Conservation (phyloP, 495 filamentous ascomycete species). For the Daldinia bambusicola region DNA sequence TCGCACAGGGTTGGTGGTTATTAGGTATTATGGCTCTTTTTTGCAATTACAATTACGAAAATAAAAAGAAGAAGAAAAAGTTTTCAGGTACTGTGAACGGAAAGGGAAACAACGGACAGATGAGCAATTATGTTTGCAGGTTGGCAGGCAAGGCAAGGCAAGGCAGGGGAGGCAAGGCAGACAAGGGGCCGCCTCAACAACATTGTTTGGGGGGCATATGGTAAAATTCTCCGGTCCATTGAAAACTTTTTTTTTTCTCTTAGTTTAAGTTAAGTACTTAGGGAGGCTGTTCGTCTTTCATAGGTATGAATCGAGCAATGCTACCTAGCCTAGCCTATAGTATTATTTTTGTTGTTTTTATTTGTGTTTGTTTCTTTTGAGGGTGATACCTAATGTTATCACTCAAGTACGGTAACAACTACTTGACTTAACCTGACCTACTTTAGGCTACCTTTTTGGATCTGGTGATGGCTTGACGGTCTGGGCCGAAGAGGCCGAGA, state of each 20-base stretch:
- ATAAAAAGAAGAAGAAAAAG: not conserved
- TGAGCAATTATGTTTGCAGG: constrained; percentile 8
- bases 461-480: constrained; percentile 16
- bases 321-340: too few relatives aligned
- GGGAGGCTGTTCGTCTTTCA: constrained; percentile 7
- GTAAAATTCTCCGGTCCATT: constrained; percentile 8
- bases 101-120: not conserved
- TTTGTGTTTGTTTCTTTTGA: constrained; percentile 2
- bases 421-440: not conserved
- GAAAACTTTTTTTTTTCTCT: constrained; percentile 7
- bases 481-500: constrained; percentile 65
- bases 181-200: too few relatives aligned
- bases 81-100: constrained; percentile 6
- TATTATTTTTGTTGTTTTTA: constrained; percentile 2
- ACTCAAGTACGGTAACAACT: not conserved
- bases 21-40: constrained; percentile 13
- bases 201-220: not conserved
- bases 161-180: constrained; percentile 5
- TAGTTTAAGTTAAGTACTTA: constrained; percentile 1
- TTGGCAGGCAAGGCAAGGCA: not conserved
- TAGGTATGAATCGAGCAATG: constrained; percentile 4
- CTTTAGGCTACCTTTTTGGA: constrained; percentile 37
- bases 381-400: not conserved
- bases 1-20: not conserved
- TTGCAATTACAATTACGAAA: constrained; percentile 2